Percentiles rank a stretch among this genome's conserved stretches.
phyloP scores from a whole-genome alignment of 2,329 filamentous ascomycete genomes.

The Pezicula radicicola region DNA sequence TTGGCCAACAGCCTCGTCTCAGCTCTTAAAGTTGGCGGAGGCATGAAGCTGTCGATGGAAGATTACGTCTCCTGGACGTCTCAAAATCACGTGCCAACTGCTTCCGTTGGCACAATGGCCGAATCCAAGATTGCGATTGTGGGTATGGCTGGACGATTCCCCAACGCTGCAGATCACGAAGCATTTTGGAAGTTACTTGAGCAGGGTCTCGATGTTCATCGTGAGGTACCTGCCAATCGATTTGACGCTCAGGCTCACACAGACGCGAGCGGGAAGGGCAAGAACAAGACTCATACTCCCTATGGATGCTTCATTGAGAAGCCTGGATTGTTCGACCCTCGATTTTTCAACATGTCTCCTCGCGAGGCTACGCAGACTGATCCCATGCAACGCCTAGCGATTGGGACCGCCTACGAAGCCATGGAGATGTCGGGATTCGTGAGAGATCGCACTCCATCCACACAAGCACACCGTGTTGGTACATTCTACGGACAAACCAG shows the following conservation, averaged over 20 bases:
- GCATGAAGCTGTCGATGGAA: conserved; percentile 11
- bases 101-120: conserved; percentile 8
- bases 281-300: conserved; percentile 73
- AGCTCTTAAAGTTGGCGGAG: conserved; percentile 15
- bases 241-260: conserved; percentile 69
- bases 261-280: conserved; percentile 68
- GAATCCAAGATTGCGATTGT: conserved; percentile 60
- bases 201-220: conserved; percentile 72
- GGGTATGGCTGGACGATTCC: conserved; percentile 76
- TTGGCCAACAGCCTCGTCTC: conserved; percentile 13
- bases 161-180: conserved; percentile 66
- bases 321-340: conserved; percentile 71
- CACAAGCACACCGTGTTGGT: conserved; percentile 35
- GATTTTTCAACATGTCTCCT: conserved; percentile 83
- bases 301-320: conserved; percentile 71
- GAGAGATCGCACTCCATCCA: conserved; percentile 14
- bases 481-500: conserved; percentile 19
- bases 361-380: conserved; percentile 76
- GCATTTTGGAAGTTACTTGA: conserved; percentile 72
- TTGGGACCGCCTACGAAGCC: conserved; percentile 76
- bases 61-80: conserved; percentile 12
- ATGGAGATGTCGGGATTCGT: conserved; percentile 78
- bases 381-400: conserved; percentile 72
- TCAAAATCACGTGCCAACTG: conserved; percentile 10
- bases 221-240: conserved; percentile 60